A percentile compares a stretch with the other conserved stretches of the same genome.
Conservation (phyloP, 768 basidiomycete species). For the Collybia sp. region DNA sequence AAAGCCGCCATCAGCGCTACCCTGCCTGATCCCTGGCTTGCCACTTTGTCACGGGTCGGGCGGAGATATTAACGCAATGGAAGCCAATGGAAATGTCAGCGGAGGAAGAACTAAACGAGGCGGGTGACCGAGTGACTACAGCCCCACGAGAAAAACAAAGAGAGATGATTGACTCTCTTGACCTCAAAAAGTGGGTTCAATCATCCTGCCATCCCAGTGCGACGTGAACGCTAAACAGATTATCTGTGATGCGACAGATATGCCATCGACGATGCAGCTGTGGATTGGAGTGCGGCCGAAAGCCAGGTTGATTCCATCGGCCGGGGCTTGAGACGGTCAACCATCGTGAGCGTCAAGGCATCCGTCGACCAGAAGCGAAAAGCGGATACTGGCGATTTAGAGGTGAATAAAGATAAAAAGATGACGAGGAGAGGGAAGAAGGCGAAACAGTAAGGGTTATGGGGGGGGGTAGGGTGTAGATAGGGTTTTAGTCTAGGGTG, state of each 20-base stretch:
- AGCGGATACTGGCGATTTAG: constrained; percentile 28
- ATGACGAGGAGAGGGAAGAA: constrained; percentile 44
- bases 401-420: constrained; percentile 38
- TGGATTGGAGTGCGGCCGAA: constrained; percentile 77
- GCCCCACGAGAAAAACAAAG: constrained; percentile 74
- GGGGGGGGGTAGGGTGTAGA: too few species aligned
- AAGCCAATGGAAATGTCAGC: constrained; percentile 41
- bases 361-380: constrained; percentile 56
- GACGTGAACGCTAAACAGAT: constrained; percentile 7
- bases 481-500: too few species aligned
- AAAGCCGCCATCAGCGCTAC: constrained; percentile 70
- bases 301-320: constrained; percentile 55
- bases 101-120: constrained; percentile 71
- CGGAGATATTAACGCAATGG: constrained; percentile 22
- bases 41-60: constrained; percentile 5
- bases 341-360: constrained; percentile 74
- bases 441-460: constrained; percentile 24
- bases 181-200: constrained; percentile 75
- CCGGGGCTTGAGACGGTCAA: constrained; percentile 46
- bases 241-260: constrained; percentile 39
- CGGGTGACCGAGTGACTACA: constrained; percentile 66
- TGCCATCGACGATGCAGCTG: constrained; percentile 64
- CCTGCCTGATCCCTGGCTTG: constrained; percentile 37
- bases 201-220: too few species aligned
- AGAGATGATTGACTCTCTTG: constrained; percentile 84